Evolutionary conservation across 2,329 filamentous ascomycete genomes (phyloP).

Genomic region (Paecilomyces sp.): DNA sequence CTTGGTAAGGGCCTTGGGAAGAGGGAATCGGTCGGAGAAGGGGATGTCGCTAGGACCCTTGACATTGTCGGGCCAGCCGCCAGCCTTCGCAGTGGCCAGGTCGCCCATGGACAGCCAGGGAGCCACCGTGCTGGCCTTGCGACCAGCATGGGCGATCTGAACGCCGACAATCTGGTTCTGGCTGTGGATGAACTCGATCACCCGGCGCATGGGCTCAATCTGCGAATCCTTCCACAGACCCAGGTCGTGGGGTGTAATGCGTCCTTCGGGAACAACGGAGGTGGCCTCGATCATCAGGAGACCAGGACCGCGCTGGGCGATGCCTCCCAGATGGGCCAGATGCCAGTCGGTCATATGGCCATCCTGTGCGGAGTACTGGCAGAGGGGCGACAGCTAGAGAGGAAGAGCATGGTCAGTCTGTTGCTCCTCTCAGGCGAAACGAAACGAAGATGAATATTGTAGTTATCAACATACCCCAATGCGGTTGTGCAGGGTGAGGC

Average conservation of each 20-base stretch:
- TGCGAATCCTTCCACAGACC: slow-evolving; percentile 80
- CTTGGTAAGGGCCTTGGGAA: slow-evolving; percentile 60
- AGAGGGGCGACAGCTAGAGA: slow-evolving; percentile 50
- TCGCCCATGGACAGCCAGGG: slow-evolving; percentile 35
- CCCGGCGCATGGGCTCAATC: slow-evolving; percentile 58
- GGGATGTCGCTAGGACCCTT: slow-evolving; percentile 53
- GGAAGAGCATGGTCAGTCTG: background rate
- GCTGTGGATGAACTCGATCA: slow-evolving; percentile 72
- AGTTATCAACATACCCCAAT: slow-evolving; percentile 43
- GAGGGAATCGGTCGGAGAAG: slow-evolving; percentile 55
- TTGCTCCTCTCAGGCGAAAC: background rate
- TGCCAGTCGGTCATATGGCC: slow-evolving; percentile 77
- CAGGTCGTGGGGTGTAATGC: slow-evolving; percentile 60
- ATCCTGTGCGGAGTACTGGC: slow-evolving; percentile 60
- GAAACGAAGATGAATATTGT: no score
- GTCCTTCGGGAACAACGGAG: slow-evolving; percentile 64
- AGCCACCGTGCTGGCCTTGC: slow-evolving; percentile 53
- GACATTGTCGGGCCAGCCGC: slow-evolving; percentile 50
- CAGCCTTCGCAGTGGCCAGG: slow-evolving; percentile 42
- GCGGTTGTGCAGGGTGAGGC: slow-evolving; percentile 60
- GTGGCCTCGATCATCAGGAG: slow-evolving; percentile 74
- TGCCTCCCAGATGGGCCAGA: slow-evolving; percentile 72
- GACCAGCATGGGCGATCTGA: slow-evolving; percentile 74
- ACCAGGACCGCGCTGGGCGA: slow-evolving; percentile 66
- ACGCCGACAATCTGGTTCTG: slow-evolving; percentile 72